Base-by-base conservation (phyloP, 2,329 filamentous ascomycete genomes). In the Colletotrichum tofieldiae region DNA sequence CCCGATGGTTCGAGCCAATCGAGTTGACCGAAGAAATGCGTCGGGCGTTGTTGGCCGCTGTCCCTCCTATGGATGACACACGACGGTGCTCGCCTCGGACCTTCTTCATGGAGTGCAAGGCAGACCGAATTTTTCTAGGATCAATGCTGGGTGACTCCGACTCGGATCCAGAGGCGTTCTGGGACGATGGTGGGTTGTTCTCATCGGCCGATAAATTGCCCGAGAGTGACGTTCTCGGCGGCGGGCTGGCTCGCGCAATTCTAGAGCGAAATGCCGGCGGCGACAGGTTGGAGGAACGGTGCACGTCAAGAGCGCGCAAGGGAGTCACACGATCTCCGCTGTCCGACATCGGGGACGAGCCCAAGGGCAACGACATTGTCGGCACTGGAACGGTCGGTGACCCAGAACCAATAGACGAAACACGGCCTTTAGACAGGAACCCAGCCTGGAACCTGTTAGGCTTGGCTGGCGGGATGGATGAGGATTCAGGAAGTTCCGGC, bases 401-500 rank as follows among this genome's bases (percentile, higher is more conserved):
- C 63, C 89, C 91, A 56, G 88, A 85, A 2, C 67, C 71, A n/a
- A 67, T 29, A 47, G 83, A 78, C 2, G 85, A 84, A 2, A 80
- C 77, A 54, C 84, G 82, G 51, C 77, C 77, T 79, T 89, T 89
- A 84, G 93, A 91, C 32, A 98, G 84, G 81, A 98, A 98, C 6
- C 96, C 96, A 2, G 95, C 89, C 77, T 97, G 94, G 84, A 98
- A 98, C 54, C 96, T 90, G 82, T 89, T 93, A 62, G 90, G 89
- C 77, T 93, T 93, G 43, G 82, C 76, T 20, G 78, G 72, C 8
- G 78, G 75, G 5, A 86, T 76, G 12, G 76, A 80, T 9, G 81
- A 81, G 18, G 80, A 76, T 54, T 88, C 85, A 0, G 84, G 83
- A 0, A 91, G 80, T 52, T 92, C 88, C 45, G 92, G 83, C 3